phyloP scores from a whole-genome alignment of 176 grass and related monocot genomes.

The Oryza officinalis region DNA sequence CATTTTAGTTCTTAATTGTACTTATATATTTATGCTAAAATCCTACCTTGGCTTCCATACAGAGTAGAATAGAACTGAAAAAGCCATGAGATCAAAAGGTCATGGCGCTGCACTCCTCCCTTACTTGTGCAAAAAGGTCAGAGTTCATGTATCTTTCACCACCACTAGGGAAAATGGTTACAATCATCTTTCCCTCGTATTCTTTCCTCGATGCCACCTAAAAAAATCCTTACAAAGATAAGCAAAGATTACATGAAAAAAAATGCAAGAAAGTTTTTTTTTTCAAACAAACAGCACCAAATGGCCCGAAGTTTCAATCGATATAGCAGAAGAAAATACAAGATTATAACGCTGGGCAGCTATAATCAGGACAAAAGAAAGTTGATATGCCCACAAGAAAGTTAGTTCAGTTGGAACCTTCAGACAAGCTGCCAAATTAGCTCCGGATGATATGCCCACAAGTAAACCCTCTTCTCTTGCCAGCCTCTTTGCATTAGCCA shows the following conservation, averaged over 20 bases:
- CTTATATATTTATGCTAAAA: background rate
- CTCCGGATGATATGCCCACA: constrained; percentile 77
- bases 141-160: constrained; percentile 45
- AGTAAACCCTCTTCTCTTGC: constrained; percentile 70
- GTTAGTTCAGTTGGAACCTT: constrained; percentile 24
- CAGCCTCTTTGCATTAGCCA: constrained; percentile 56
- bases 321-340: no score
- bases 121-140: constrained; percentile 19
- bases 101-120: constrained; percentile 35
- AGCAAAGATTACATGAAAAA: background rate
- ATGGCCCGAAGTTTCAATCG: no score
- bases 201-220: constrained; percentile 31
- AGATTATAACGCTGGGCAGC: no score
- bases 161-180: constrained; percentile 30
- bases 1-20: background rate
- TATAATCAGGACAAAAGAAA: no score
- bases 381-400: background rate
- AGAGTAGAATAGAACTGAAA: background rate
- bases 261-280: background rate
- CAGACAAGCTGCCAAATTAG: constrained; percentile 68
- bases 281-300: no score
- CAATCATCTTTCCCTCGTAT: constrained; percentile 33
- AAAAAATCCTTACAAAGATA: background rate
- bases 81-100: background rate
- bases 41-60: background rate